These are phyloP conservation scores for Arthroderma sp. DNA, from an alignment of 2,329 filamentous ascomycete genomes.

Conservation along the genomic window DNA sequence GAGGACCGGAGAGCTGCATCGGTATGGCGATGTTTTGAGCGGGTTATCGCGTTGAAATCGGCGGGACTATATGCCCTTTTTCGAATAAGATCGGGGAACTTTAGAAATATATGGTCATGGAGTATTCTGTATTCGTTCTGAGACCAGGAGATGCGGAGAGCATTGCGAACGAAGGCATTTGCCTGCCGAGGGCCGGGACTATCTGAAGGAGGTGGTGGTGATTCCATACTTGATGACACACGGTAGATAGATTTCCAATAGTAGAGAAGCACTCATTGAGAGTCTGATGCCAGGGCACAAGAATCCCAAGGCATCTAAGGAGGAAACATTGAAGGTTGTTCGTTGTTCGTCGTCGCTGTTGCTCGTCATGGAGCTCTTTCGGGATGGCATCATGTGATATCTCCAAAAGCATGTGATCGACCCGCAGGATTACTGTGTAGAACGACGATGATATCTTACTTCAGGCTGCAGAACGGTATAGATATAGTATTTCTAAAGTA, in stretches of 20 bases:
- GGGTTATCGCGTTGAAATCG: slow-evolving; percentile 39
- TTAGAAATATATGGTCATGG: slow-evolving; percentile 69
- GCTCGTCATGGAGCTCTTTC: too few relatives aligned
- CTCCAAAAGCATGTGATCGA: too few relatives aligned
- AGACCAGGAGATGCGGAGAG: slow-evolving; percentile 70
- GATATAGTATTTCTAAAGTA: too few relatives aligned
- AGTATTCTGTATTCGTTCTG: slow-evolving; percentile 75
- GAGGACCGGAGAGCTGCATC: slow-evolving; percentile 57
- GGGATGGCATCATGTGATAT: too few relatives aligned
- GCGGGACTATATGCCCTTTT: slow-evolving; percentile 39
- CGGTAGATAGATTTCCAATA: not conserved
- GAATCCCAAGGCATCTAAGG: too few relatives aligned
- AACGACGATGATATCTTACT: too few relatives aligned
- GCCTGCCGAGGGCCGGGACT: slow-evolving; percentile 38
- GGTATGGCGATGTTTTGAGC: slow-evolving; percentile 51
- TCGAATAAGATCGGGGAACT: slow-evolving; percentile 47
- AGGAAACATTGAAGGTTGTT: too few relatives aligned
- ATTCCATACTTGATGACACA: not conserved
- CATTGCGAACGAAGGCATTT: slow-evolving; percentile 56
- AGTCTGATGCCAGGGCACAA: too few relatives aligned
- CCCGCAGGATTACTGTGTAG: too few relatives aligned
- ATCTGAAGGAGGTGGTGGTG: not conserved
- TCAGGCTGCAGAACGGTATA: too few relatives aligned
- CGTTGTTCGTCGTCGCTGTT: too few relatives aligned
- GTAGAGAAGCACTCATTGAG: not conserved